A percentile compares a stretch with the other conserved stretches of the same genome.
Conservation (phyloP, 495 filamentous ascomycete genomes). For the Aspergillus saccharolyticus region DNA sequence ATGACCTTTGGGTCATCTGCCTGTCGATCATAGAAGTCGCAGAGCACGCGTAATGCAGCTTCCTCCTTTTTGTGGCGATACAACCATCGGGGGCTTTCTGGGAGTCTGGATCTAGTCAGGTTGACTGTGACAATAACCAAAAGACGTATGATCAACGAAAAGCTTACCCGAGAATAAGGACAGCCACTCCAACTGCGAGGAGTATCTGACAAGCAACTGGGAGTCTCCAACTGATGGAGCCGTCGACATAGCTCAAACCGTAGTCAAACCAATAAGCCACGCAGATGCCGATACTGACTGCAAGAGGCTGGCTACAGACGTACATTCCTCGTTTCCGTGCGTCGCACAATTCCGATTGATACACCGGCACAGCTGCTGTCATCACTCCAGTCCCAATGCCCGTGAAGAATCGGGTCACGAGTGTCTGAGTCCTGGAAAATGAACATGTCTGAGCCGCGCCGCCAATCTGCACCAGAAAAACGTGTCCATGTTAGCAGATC, state of each 20-base stretch:
- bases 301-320: slow-evolving; percentile 41
- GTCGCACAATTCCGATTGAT: slow-evolving; percentile 44
- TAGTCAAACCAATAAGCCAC: slow-evolving; percentile 46
- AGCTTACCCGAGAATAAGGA: slow-evolving; percentile 32
- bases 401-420: slow-evolving; percentile 45
- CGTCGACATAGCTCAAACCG: slow-evolving; percentile 36
- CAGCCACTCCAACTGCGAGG: slow-evolving; percentile 32
- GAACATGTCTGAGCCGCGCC: slow-evolving; percentile 40
- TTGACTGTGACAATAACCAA: not conserved
- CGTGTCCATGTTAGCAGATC: slow-evolving; percentile 22
- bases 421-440: slow-evolving; percentile 36
- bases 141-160: not conserved
- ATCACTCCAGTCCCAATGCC: slow-evolving; percentile 23
- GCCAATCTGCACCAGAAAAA: slow-evolving; percentile 34
- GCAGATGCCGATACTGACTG: slow-evolving; percentile 34
- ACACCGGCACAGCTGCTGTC: slow-evolving; percentile 26
- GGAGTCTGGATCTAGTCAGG: slow-evolving; percentile 22
- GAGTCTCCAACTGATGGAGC: slow-evolving; percentile 38
- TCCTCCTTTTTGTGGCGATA: slow-evolving; percentile 36
- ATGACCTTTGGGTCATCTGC: slow-evolving; percentile 38
- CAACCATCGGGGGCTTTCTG: slow-evolving; percentile 43
- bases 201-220: slow-evolving; percentile 41
- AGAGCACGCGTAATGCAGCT: slow-evolving; percentile 46
- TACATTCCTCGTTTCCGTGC: slow-evolving; percentile 39
- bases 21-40: slow-evolving; percentile 41